Evolutionary conservation across 2,329 filamentous ascomycete species (phyloP), one percentile per base, ranked within the genome.

Genomic region (Dothideomycetidae sp.): DNA sequence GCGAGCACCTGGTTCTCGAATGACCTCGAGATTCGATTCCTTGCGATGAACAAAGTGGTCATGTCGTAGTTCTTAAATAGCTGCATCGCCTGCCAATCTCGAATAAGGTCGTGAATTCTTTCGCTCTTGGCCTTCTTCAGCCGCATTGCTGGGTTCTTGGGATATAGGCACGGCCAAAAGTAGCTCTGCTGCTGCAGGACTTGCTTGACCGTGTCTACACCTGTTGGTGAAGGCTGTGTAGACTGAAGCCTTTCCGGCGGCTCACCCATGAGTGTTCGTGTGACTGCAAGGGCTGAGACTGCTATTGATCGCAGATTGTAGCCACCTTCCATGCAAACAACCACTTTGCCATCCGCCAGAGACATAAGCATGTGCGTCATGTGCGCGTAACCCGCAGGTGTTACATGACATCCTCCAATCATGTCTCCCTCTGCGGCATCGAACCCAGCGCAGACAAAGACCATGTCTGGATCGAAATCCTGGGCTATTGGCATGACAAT

Each of bases 321-420:
- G 5, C 90, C 90, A 14, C 90, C 90, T 57, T 98, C 90, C 2
- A 98, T 68, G 53, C 86, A 94, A 5, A 94, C 88, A 2, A 83
- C 81, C 10, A 98, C 70, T 53, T 86, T 93, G 17, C 90, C 90
- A 31, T 77, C 70, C 1, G 90, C 88, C 13, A 98, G 67, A 2
- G 83, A 85, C 86, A 94, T 96, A 33, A 98, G 72, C 88, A 96
- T 94, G 54, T 94, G 85, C 11, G 90, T 96, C 90, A 98, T 96
- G 53, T 98, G 88, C 10, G 86, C 83, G 54, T 96, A 98, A 53
- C 90, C 93, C 3, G 76, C 63, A 0, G 90, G 90, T 1, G 85
- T 80, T 4, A 98, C 90, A 52, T 84, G 88, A 55, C 90, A 98
- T 19, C 81, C 84, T 35, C 90, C 90, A 2, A 98, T 70, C 52